phyloP scores from a whole-genome alignment of 331 rosid genomes.

The Stylosanthes scabra region DNA sequence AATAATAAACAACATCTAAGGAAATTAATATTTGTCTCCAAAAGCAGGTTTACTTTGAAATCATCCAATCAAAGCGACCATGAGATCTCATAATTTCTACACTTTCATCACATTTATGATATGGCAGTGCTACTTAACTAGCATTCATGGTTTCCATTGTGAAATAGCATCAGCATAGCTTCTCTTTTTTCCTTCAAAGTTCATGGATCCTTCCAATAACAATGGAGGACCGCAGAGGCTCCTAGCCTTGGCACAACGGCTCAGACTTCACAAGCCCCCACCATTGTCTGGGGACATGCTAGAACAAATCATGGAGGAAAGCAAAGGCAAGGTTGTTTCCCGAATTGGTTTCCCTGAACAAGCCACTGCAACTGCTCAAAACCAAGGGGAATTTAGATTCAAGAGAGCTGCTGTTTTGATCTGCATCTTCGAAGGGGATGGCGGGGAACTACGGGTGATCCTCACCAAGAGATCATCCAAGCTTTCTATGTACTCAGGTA shows the following conservation, averaged over 20 bases:
- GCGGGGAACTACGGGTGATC: constrained; percentile 85
- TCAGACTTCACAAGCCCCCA: constrained; percentile 83
- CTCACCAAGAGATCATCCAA: constrained; percentile 82
- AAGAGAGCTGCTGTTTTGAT: constrained; percentile 86
- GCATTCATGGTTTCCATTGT: constrained; percentile 59
- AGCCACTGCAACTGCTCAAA: constrained; percentile 54
- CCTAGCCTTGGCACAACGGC: constrained; percentile 67
- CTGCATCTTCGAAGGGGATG: constrained; percentile 85
- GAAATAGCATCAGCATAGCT: constrained; percentile 16
- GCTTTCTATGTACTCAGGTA: constrained; percentile 87
- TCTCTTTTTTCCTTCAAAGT: constrained; percentile 30
- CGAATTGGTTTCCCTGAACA: constrained; percentile 86
- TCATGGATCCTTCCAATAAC: constrained; percentile 59
- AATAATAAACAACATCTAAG: background rate
- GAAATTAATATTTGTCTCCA: background rate
- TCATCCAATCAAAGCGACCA: background rate
- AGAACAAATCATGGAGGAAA: constrained; percentile 3
- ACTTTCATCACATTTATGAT: background rate
- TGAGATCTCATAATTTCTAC: background rate
- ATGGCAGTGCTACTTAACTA: constrained; percentile 37
- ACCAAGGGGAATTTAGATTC: constrained; percentile 58
- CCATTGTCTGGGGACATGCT: constrained; percentile 57
- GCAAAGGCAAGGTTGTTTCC: constrained; percentile 67
- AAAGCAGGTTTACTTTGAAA: background rate
- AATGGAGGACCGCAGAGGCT: constrained; percentile 54